Percentiles rank a stretch among this genome's conserved stretches.
Evolutionary conservation across 345 rosid species (phyloP).

Genomic region (Aurinia saxatilis): DNA sequence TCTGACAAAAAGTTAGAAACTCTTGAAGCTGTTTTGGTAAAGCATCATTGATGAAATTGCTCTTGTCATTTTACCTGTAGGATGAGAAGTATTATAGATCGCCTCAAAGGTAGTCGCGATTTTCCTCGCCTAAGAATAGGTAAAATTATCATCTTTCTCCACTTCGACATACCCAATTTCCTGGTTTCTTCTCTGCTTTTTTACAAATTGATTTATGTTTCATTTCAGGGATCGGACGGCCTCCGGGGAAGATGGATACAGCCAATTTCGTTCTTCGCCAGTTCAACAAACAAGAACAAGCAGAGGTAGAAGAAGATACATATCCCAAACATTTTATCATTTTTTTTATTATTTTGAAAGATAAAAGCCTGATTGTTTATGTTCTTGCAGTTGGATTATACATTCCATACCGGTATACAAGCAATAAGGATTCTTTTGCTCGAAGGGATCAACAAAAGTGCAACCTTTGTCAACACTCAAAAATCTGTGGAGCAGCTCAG

Average conservation of each 20-base stretch:
- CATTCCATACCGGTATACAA: conserved; percentile 57
- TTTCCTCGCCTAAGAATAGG: conserved; percentile 96
- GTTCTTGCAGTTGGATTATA: conserved; percentile 62
- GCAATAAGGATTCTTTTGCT: conserved; percentile 65
- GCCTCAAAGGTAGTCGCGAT: conserved; percentile 81
- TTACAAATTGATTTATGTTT: neutral
- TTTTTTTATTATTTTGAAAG: neutral
- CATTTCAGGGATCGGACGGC: conserved; percentile 80
- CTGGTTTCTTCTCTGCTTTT: neutral
- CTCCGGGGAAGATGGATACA: conserved; percentile 92
- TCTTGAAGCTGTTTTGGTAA: neutral
- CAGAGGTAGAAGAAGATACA: conserved; percentile 45
- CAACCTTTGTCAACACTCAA: conserved; percentile 67
- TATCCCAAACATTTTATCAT: neutral
- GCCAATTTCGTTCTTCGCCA: conserved; percentile 63
- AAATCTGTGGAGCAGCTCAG: conserved; percentile 56
- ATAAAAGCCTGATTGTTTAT: neutral
- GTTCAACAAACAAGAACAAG: conserved; percentile 64
- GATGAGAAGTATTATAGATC: conserved; percentile 84
- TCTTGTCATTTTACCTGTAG: conserved; percentile 31
- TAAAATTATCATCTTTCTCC: conserved; percentile 14
- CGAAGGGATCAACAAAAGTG: conserved; percentile 76
- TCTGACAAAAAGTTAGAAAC: neutral
- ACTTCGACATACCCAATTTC: neutral
- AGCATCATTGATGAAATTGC: neutral